These are phyloP conservation scores for Trichoderma atroviride DNA, from an alignment of 2,329 filamentous ascomycete genomes.

Conservation along the genomic window DNA sequence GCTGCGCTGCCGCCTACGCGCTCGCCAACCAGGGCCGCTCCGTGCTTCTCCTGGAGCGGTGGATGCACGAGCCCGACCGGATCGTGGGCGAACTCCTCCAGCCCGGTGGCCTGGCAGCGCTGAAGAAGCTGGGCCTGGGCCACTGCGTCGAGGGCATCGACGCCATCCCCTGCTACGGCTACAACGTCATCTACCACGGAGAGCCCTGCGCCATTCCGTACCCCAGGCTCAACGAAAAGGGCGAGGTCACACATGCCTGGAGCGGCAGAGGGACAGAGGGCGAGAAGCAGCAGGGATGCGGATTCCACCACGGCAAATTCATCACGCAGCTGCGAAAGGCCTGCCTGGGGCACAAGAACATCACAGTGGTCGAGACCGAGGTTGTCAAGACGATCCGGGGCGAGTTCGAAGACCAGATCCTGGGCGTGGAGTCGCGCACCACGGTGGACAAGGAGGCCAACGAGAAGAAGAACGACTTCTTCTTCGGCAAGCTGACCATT, in stretches of 20 bases:
- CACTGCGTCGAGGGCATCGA: constrained; percentile 90
- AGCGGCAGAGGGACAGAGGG: constrained; percentile 40
- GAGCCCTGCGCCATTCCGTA: constrained; percentile 77
- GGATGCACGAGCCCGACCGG: constrained; percentile 87
- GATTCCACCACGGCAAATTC: constrained; percentile 94
- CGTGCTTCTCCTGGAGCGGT: constrained; percentile 86
- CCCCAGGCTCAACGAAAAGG: constrained; percentile 61
- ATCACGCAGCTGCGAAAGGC: constrained; percentile 78
- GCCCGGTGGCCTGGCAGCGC: constrained; percentile 81
- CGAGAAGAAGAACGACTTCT: constrained; percentile 68
- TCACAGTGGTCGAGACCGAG: constrained; percentile 89
- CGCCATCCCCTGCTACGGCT: constrained; percentile 78
- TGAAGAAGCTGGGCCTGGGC: constrained; percentile 77
- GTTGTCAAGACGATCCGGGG: constrained; percentile 75
- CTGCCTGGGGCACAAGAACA: constrained; percentile 75
- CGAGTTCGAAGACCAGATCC: constrained; percentile 68
- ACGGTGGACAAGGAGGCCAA: constrained; percentile 55
- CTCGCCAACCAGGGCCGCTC: constrained; percentile 87
- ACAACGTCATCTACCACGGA: constrained; percentile 82
- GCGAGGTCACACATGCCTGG: constrained; percentile 45
- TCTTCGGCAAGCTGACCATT: constrained; percentile 86
- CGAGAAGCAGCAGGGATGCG: constrained; percentile 66
- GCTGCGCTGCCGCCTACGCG: constrained; percentile 81
- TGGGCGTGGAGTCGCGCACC: constrained; percentile 80
- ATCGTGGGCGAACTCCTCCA: constrained; percentile 96